These are phyloP conservation scores for Backusella mclennaniae DNA, from an alignment of 192 early-diverging fungal species.

Conservation along the genomic window DNA sequence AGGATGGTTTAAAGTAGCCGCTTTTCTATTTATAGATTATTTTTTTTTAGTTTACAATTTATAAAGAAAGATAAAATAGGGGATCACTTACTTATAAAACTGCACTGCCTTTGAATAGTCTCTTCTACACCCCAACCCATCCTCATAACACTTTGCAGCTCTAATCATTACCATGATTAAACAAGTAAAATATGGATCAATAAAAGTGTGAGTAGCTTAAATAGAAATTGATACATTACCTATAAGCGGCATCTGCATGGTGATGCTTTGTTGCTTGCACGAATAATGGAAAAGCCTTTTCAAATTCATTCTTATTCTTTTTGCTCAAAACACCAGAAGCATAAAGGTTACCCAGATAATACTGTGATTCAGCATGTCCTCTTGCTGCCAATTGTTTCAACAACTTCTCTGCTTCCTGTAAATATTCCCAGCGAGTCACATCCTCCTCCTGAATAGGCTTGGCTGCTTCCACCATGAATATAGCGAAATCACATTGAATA, in stretches of 20 bases:
- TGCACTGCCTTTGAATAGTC: slow-evolving; percentile 58
- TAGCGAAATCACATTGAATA: slow-evolving; percentile 68
- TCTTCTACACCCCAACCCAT: slow-evolving; percentile 61
- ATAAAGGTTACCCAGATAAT: slow-evolving; percentile 67
- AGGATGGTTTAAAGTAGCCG: slow-evolving; percentile 67
- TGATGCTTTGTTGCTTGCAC: slow-evolving; percentile 68
- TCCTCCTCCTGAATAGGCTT: slow-evolving; percentile 46
- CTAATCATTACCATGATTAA: slow-evolving; percentile 9
- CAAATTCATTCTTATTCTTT: slow-evolving; percentile 64
- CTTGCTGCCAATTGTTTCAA: slow-evolving; percentile 55
- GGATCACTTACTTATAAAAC: slow-evolving; percentile 60
- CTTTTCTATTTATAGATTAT: slow-evolving; percentile 46
- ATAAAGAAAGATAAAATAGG: background rate
- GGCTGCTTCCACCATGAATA: slow-evolving; percentile 61
- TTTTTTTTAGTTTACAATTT: background rate
- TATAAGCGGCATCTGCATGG: slow-evolving; percentile 65
- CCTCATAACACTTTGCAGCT: slow-evolving; percentile 64
- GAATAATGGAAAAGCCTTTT: slow-evolving; percentile 69
- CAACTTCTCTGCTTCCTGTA: slow-evolving; percentile 66
- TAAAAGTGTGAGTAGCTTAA: background rate
- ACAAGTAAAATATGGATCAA: background rate
- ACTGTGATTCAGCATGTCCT: slow-evolving; percentile 67
- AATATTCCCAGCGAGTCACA: slow-evolving; percentile 46
- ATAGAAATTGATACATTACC: slow-evolving; percentile 27
- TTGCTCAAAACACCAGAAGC: slow-evolving; percentile 60